Conservation (phyloP, 306 rosid genomes). For the Cucurbita ficifolia region DNA sequence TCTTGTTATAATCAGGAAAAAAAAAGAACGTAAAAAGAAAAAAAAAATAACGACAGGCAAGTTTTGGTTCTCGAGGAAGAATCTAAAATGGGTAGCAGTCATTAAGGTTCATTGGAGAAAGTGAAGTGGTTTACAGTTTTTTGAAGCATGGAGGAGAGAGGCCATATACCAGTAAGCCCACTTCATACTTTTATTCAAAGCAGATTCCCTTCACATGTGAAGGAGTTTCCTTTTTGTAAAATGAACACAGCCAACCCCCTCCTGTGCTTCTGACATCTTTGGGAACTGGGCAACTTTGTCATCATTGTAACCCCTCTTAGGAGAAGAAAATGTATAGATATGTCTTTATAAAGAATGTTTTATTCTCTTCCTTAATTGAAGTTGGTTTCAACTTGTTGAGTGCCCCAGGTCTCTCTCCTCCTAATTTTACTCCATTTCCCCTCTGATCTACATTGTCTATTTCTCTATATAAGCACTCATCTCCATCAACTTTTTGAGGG, state of each 20-base stretch:
- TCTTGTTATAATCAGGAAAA: not conserved
- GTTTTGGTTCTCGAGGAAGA: not conserved
- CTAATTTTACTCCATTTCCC: not conserved
- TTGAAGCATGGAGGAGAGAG: not conserved
- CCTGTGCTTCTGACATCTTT: constrained; percentile 22
- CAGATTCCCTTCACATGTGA: constrained; percentile 32
- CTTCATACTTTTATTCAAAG: not conserved
- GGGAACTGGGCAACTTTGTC: constrained; percentile 12
- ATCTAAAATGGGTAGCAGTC: not conserved
- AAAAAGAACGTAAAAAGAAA: not conserved
- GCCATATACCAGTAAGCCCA: too few relatives aligned
- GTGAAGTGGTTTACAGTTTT: not conserved
- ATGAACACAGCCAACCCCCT: constrained; percentile 15
- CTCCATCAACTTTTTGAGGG: not conserved
- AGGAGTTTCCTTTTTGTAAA: not conserved
- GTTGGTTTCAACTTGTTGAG: too few relatives aligned
- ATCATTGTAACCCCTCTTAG: not conserved
- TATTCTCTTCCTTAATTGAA: not conserved
- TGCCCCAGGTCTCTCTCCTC: not conserved
- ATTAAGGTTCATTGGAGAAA: not conserved
- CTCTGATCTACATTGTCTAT: not conserved
- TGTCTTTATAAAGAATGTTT: too few relatives aligned
- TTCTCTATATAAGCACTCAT: constrained; percentile 11
- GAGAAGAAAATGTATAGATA: too few relatives aligned
- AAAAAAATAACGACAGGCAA: not conserved